These are phyloP conservation scores for Raddia distichophylla DNA, from an alignment of 176 grass and related monocot species.

Conservation along the genomic window DNA sequence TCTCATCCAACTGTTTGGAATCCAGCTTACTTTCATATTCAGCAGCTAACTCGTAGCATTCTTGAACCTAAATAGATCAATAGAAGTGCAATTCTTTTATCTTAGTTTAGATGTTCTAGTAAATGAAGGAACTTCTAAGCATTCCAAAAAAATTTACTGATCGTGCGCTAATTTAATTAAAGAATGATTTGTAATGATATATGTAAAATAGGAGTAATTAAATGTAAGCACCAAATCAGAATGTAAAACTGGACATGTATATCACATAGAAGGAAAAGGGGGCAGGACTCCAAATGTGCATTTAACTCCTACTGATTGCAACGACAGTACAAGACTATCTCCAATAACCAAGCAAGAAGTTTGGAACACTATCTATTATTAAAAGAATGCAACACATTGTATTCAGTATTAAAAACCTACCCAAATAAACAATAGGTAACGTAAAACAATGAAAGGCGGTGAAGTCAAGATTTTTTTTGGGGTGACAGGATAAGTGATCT, in stretches of 20 bases:
- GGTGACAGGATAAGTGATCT: not conserved
- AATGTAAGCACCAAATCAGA: not conserved
- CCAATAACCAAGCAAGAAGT: conserved; percentile 2
- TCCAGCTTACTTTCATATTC: conserved; percentile 79
- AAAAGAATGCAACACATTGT: not conserved
- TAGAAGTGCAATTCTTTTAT: not conserved
- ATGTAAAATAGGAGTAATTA: not conserved
- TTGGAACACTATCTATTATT: not conserved
- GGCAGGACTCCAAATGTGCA: not conserved
- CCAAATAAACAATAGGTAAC: not conserved
- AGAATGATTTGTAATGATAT: not conserved
- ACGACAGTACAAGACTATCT: not conserved
- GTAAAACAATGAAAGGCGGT: not conserved
- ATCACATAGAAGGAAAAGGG: not conserved
- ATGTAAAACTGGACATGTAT: not conserved
- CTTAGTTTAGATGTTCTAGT: conserved; percentile 5
- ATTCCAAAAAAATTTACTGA: not conserved
- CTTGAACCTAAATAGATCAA: conserved; percentile 74
- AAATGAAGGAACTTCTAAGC: conserved; percentile 6
- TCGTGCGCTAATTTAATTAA: not conserved
- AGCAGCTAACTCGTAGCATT: conserved; percentile 89
- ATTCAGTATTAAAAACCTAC: not conserved
- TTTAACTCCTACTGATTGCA: conserved; percentile 5
- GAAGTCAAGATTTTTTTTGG: not conserved
- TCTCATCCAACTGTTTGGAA: conserved; percentile 65